phyloP scores from a whole-genome alignment of 2,329 filamentous ascomycete species.

The Torrubiella hemipterigena region DNA sequence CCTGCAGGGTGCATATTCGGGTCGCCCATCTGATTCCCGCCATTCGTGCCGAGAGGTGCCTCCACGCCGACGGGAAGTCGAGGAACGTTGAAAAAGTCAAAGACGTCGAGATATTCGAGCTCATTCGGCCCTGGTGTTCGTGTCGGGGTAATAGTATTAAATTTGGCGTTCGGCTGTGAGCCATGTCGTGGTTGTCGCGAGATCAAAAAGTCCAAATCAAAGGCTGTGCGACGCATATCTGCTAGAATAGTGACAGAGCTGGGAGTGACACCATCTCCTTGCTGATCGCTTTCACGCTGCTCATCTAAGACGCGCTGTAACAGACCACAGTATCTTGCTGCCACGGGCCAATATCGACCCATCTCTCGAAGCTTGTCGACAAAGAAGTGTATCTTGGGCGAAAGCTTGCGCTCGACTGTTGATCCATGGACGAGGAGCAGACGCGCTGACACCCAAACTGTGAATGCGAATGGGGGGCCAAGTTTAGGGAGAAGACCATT shows the following conservation, averaged over 20 bases:
- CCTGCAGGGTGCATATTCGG: conserved; percentile 11
- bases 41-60: too few species aligned
- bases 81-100: conserved; percentile 90
- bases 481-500: conserved; percentile 67
- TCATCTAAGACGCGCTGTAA: conserved; percentile 78
- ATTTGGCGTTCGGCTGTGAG: conserved; percentile 24
- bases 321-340: conserved; percentile 67
- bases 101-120: conserved; percentile 82
- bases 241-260: conserved; percentile 77
- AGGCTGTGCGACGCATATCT: conserved; percentile 84
- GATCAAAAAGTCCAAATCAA: conserved; percentile 82
- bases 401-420: conserved; percentile 74
- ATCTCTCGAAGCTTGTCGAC: conserved; percentile 72
- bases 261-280: conserved; percentile 64
- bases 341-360: conserved; percentile 77
- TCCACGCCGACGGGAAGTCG: conserved; percentile 45
- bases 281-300: conserved; percentile 65
- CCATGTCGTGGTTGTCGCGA: conserved; percentile 59
- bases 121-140: conserved; percentile 68
- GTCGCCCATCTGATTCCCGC: conserved; percentile 9
- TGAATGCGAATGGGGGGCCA: conserved; percentile 84
- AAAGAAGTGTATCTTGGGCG: conserved; percentile 68
- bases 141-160: conserved; percentile 45
- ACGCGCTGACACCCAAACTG: conserved; percentile 81
- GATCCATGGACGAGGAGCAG: conserved; percentile 82